Conservation (phyloP, 2,329 filamentous ascomycete species). For the Diaporthe sp. region DNA sequence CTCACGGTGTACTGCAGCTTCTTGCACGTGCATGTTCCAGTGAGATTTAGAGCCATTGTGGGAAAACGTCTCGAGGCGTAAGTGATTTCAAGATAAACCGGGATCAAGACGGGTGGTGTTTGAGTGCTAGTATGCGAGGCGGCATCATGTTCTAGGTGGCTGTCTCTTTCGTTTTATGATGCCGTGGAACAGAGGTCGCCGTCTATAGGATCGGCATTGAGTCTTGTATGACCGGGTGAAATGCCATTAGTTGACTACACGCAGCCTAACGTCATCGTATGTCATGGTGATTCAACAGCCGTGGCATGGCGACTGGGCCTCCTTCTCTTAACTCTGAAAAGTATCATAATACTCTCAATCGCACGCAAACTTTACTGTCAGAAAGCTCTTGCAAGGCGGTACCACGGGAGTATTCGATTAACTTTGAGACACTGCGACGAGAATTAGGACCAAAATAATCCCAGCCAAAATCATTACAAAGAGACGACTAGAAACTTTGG, state of each 20-base stretch:
- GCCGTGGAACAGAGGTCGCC: background rate
- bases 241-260: background rate
- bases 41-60: constrained; percentile 39
- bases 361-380: too few species aligned
- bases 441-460: too few species aligned
- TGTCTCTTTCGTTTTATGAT: background rate
- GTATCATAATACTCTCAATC: too few species aligned
- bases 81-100: background rate
- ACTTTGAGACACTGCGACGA: too few species aligned
- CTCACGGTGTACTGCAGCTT: constrained; percentile 46
- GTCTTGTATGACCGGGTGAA: background rate
- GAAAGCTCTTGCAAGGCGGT: too few species aligned
- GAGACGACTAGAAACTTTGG: too few species aligned
- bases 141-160: background rate
- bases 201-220: constrained; percentile 14
- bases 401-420: background rate
- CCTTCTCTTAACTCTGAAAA: background rate
- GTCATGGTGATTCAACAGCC: constrained; percentile 20
- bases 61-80: background rate
- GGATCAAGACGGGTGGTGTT: background rate
- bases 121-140: background rate
- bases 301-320: too few species aligned
- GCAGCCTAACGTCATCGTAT: constrained; percentile 19
- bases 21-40: constrained; percentile 46
- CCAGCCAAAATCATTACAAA: too few species aligned